phyloP scores from a whole-genome alignment of 2,329 filamentous ascomycete genomes.

The Cladosporium sp. region DNA sequence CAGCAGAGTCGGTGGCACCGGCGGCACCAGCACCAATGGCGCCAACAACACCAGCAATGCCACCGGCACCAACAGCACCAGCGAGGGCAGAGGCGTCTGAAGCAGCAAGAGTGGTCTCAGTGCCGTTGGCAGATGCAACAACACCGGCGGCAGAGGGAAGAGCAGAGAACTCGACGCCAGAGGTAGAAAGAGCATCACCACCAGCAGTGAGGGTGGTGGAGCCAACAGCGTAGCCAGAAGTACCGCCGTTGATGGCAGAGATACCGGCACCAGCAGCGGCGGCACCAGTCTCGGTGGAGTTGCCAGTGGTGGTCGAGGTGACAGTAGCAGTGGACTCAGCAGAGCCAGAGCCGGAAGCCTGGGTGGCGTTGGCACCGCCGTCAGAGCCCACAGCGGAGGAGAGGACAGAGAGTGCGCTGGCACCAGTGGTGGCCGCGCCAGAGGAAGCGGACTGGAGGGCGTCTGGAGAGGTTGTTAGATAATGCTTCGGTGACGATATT shows the following conservation, averaged over 20 bases:
- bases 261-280: conserved; percentile 18
- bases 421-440: conserved; percentile 18
- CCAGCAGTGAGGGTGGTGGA: conserved; percentile 23
- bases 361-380: conserved; percentile 10
- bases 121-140: conserved; percentile 25
- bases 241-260: conserved; percentile 18
- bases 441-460: conserved; percentile 15
- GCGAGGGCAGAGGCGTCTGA: conserved; percentile 24
- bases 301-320: conserved; percentile 15
- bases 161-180: conserved; percentile 22
- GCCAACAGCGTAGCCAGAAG: conserved; percentile 21
- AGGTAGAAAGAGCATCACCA: conserved; percentile 15
- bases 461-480: neutral
- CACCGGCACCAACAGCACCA: conserved; percentile 17
- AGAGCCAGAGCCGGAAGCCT: neutral
- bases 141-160: conserved; percentile 27
- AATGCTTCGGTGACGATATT: neutral
- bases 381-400: conserved; percentile 19
- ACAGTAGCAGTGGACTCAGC: conserved; percentile 6
- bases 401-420: conserved; percentile 20
- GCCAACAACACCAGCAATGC: conserved; percentile 19
- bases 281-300: conserved; percentile 16
- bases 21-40: conserved; percentile 20
- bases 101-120: conserved; percentile 25
- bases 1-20: conserved; percentile 19